A percentile compares a stretch with the other conserved stretches of the same genome.
phyloP scores from a whole-genome alignment of 139 green algal genomes.

The Chlamydomonas sphaeroides region DNA sequence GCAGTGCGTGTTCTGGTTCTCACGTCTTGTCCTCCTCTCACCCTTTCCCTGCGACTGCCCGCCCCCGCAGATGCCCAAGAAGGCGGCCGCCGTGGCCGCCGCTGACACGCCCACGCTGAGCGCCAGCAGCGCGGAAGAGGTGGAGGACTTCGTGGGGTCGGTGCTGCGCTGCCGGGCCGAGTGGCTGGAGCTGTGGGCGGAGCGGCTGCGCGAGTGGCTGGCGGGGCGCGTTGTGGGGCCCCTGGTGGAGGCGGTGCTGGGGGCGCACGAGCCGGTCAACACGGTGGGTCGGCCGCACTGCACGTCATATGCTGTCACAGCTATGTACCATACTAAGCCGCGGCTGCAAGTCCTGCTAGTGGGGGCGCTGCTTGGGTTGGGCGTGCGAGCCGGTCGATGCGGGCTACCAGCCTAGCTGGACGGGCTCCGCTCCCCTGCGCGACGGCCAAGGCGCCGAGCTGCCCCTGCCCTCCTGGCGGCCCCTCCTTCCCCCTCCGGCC shows the following conservation, averaged over 20 bases:
- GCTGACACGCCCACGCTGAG: constrained; percentile 10
- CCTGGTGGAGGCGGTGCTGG: constrained; percentile 55
- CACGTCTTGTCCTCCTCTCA: neutral
- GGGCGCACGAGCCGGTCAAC: constrained; percentile 56
- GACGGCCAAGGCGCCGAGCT: no score
- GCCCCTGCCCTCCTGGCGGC: neutral
- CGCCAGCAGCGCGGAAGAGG: constrained; percentile 31
- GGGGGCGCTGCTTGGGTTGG: no score
- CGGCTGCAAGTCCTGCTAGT: no score
- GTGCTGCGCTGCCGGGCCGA: constrained; percentile 44
- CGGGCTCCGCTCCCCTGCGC: no score
- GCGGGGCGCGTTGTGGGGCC: constrained; percentile 67
- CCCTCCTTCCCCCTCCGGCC: neutral
- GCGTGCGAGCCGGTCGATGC: no score
- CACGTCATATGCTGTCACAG: no score
- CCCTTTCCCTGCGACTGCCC: neutral
- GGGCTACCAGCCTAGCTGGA: no score
- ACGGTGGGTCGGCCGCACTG: no score
- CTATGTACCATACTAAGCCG: no score
- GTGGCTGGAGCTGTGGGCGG: constrained; percentile 63
- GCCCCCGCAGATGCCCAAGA: constrained; percentile 41
- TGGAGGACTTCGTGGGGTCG: constrained; percentile 37
- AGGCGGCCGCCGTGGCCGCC: constrained; percentile 15
- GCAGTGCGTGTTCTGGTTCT: no score
- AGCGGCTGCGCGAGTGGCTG: constrained; percentile 80